Evolutionary conservation across 116 monocot genomes (phyloP), one percentile per base, ranked within the genome.

Genomic region (Dioscorea cayenensis): DNA sequence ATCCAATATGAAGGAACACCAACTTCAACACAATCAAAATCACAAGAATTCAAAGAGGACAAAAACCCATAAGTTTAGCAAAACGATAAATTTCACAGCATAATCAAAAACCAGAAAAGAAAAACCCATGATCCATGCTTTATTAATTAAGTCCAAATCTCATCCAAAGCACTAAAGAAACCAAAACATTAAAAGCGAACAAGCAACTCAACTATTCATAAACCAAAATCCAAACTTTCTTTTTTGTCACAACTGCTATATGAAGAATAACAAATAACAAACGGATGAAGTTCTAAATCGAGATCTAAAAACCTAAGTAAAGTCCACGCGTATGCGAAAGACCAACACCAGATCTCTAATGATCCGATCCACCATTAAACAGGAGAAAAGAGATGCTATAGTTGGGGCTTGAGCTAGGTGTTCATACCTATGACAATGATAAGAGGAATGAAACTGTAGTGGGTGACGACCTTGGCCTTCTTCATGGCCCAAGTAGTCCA

Each of bases 371-470:
- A 35, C 10, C 6, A 29, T 87, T 63, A 87, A 60, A 85, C 74
- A 36, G 91, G 91, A 68, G 78, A 80, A 32, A 91, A 76, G 60
- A 91, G 85, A 78, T 91, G 91, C 51, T 71, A 67, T 29, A 87
- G 68, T 4, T 68, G 63, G 63, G 87, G 85, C 36, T 85, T 91
- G 48, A 87, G 91, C 51, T 87, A 84, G 63, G 91, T 83, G 74
- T 81, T 91, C 91, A 91, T 91, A 48, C 91, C 91, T 67, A 87
- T 70, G 73, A 84, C 60, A 69, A 91, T 87, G 67, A 91, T 72
- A 60, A 91, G 73, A 17, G 85, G 85, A 61, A 85, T 79, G 79
- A 85, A 85, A 38, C 82, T 81, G 67, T 82, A 85, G 82, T 82
- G 82, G 6, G 85, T 59, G 43, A 70, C 66, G 16, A 79, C 76